Conservation (phyloP, 2,329 filamentous ascomycete species). For the Hypoxylon sp. region DNA sequence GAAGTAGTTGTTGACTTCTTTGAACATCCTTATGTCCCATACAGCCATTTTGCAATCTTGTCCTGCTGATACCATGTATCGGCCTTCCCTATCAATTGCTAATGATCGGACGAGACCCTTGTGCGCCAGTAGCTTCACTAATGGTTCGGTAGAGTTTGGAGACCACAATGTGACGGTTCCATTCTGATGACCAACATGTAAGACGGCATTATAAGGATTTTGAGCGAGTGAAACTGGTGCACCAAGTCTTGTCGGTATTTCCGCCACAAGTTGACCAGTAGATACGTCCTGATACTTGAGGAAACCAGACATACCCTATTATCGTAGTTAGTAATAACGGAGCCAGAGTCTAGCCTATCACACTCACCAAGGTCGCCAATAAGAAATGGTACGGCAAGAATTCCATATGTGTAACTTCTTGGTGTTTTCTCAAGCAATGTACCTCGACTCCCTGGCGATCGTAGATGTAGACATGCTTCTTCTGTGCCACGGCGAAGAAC, state of each 20-base stretch:
- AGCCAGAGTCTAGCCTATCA: not conserved
- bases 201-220: conserved; percentile 91
- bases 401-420: conserved; percentile 93
- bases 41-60: conserved; percentile 71
- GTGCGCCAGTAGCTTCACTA: conserved; percentile 93
- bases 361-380: conserved; percentile 83
- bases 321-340: conserved; percentile 42
- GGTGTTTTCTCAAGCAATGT: conserved; percentile 90
- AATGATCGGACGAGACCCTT: conserved; percentile 88
- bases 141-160: conserved; percentile 85
- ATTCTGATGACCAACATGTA: conserved; percentile 95
- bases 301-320: conserved; percentile 82
- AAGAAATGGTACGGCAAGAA: conserved; percentile 98
- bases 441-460: conserved; percentile 91
- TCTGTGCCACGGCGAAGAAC: conserved; percentile 94
- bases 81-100: conserved; percentile 88
- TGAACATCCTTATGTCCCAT: conserved; percentile 96
- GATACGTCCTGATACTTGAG: conserved; percentile 88
- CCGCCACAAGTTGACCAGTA: conserved; percentile 88
- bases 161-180: conserved; percentile 97
- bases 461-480: conserved; percentile 96
- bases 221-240: conserved; percentile 86
- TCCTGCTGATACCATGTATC: conserved; percentile 95
- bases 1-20: conserved; percentile 90
- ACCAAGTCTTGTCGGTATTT: conserved; percentile 87